These are phyloP conservation scores for Neurospora sp. DNA, from an alignment of 495 filamentous ascomycete genomes.

Conservation along the genomic window DNA sequence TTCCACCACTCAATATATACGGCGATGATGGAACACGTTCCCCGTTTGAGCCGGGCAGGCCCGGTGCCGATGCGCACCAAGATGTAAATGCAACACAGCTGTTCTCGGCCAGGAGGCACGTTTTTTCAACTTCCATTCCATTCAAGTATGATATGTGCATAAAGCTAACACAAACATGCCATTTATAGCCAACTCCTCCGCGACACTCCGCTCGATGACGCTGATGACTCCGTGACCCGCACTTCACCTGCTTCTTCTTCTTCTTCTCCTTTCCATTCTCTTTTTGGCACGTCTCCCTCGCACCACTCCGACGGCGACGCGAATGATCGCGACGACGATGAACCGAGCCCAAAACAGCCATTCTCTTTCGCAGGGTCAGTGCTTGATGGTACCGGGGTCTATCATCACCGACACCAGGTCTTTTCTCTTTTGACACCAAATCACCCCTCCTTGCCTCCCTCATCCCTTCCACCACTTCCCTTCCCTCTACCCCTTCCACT, in stretches of 20 bases:
- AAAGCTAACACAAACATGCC: not conserved
- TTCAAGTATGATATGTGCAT: not conserved
- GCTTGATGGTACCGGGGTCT: constrained; percentile 3
- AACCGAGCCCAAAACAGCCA: not conserved
- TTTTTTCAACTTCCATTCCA: not conserved
- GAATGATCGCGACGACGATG: not conserved
- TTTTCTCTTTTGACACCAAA: not conserved
- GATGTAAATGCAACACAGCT: not conserved
- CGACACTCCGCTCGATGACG: not conserved
- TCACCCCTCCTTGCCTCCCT: not conserved
- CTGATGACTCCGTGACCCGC: not conserved
- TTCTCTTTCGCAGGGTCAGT: constrained; percentile 2
- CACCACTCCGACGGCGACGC: not conserved
- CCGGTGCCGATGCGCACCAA: too few relatives aligned
- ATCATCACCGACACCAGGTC: constrained; percentile 1
- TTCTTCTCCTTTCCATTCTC: not conserved
- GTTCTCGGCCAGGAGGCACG: not conserved
- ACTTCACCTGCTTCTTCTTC: not conserved
- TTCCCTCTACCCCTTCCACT: not conserved
- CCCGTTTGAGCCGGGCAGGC: too few relatives aligned
- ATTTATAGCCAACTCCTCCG: not conserved
- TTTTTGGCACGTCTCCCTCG: not conserved
- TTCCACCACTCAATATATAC: too few relatives aligned
- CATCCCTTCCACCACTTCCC: not conserved
- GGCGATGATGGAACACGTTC: too few relatives aligned